Percentiles rank a stretch among this genome's conserved stretches.
Conservation (phyloP, 306 rosid genomes). For the Fragaria iinumae region DNA sequence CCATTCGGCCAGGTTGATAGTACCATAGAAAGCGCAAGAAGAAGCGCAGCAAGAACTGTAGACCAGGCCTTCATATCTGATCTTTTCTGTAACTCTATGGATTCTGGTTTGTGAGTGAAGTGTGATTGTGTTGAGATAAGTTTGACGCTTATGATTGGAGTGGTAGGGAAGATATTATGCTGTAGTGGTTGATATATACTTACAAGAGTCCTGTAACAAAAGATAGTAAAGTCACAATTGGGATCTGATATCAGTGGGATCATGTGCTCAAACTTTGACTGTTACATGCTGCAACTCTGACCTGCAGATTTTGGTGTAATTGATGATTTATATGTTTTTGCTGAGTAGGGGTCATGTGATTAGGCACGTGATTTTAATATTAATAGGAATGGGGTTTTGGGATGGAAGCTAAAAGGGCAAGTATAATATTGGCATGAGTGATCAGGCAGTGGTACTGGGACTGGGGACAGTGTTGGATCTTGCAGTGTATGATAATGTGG, state of each 20-base stretch:
- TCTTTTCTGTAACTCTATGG: background rate
- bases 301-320: conserved; percentile 31
- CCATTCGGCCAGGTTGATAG: conserved; percentile 30
- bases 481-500: conserved; percentile 22
- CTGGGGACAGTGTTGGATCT: conserved; percentile 24
- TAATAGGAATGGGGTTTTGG: conserved; percentile 21
- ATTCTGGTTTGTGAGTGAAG: conserved; percentile 21
- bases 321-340: conserved; percentile 9
- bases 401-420: conserved; percentile 25
- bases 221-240: conserved; percentile 25
- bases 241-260: conserved; percentile 50
- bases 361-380: conserved; percentile 50
- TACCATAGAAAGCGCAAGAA: conserved; percentile 42
- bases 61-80: conserved; percentile 48
- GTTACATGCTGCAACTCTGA: conserved; percentile 31
- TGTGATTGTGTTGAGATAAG: conserved; percentile 2
- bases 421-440: conserved; percentile 22
- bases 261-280: conserved; percentile 61
- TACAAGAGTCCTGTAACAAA: conserved; percentile 14
- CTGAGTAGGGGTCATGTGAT: conserved; percentile 43
- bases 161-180: background rate
- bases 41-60: conserved; percentile 48
- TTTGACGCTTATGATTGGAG: conserved; percentile 22
- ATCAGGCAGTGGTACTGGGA: conserved; percentile 14
- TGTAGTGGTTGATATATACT: conserved; percentile 27